Conservation (phyloP, 2,329 filamentous ascomycete genomes). For the Pochonia chlamydosporia region DNA sequence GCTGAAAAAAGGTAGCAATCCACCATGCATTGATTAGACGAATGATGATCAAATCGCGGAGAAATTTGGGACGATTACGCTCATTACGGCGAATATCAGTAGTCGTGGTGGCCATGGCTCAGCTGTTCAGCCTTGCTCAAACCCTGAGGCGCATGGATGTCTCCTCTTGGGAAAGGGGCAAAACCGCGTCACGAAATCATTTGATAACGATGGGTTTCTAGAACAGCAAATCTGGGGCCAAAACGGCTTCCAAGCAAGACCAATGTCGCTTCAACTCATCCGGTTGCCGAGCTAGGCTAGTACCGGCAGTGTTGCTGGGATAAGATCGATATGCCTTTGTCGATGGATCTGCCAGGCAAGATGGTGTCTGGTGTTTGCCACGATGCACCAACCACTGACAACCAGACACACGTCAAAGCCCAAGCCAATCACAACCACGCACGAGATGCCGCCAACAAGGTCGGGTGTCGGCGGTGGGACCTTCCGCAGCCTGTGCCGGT, state of each 20-base stretch:
- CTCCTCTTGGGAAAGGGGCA: background rate
- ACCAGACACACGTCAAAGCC: too few species aligned
- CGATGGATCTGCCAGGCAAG: background rate
- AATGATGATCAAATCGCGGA: constrained; percentile 51
- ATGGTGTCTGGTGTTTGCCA: background rate
- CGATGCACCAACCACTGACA: background rate
- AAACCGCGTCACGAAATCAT: background rate
- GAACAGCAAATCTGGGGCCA: background rate
- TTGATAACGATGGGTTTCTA: background rate
- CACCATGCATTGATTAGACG: constrained; percentile 75
- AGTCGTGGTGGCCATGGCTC: constrained; percentile 14
- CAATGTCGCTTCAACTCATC: too few species aligned
- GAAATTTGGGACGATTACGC: constrained; percentile 19
- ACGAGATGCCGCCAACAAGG: background rate
- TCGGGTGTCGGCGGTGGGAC: background rate
- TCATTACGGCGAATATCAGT: constrained; percentile 11
- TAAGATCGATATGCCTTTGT: background rate
- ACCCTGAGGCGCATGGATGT: background rate
- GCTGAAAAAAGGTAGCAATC: constrained; percentile 90
- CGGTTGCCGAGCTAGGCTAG: background rate
- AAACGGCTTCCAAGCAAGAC: too few species aligned
- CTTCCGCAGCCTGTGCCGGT: background rate
- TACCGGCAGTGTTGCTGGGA: background rate
- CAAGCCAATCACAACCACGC: background rate
- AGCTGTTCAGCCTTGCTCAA: too few species aligned